phyloP scores from a whole-genome alignment of 129 eudicot species.

The Helichrysum umbraculigerum region DNA sequence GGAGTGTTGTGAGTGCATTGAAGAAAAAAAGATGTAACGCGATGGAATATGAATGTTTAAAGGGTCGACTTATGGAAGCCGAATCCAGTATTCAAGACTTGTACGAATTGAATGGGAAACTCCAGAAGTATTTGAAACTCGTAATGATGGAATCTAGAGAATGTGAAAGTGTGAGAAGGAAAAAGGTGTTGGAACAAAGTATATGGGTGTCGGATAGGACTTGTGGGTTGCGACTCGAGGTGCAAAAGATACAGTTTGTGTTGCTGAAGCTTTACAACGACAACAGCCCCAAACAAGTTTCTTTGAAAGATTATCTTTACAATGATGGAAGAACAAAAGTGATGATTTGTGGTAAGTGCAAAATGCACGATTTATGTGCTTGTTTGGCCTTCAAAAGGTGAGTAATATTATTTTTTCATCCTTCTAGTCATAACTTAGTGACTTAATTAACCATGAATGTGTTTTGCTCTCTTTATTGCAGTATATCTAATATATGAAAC shows the following conservation, averaged over 20 bases:
- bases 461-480: too few relatives aligned
- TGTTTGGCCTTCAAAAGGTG: constrained; percentile 74
- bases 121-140: constrained; percentile 56
- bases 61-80: constrained; percentile 73
- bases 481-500: too few relatives aligned
- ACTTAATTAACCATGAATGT: too few relatives aligned
- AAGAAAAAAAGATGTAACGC: constrained; percentile 53
- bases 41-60: constrained; percentile 53
- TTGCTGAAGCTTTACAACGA: constrained; percentile 65
- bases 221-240: constrained; percentile 79
- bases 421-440: too few relatives aligned
- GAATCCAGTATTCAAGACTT: constrained; percentile 63
- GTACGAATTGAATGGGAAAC: constrained; percentile 61
- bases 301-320: constrained; percentile 71
- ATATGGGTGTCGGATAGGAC: constrained; percentile 69
- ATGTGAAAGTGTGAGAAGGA: constrained; percentile 47
- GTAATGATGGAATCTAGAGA: constrained; percentile 32
- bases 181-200: constrained; percentile 65
- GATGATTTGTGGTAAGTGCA: constrained; percentile 19
- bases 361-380: constrained; percentile 60
- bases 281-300: constrained; percentile 49
- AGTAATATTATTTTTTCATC: constrained; percentile 26
- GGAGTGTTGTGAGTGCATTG: constrained; percentile 56
- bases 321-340: constrained; percentile 47
- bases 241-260: constrained; percentile 80